A percentile compares a stretch with the other conserved stretches of the same genome.
Evolutionary conservation across 2,329 filamentous ascomycete genomes (phyloP).

Genomic region (Monosporascus sp.): DNA sequence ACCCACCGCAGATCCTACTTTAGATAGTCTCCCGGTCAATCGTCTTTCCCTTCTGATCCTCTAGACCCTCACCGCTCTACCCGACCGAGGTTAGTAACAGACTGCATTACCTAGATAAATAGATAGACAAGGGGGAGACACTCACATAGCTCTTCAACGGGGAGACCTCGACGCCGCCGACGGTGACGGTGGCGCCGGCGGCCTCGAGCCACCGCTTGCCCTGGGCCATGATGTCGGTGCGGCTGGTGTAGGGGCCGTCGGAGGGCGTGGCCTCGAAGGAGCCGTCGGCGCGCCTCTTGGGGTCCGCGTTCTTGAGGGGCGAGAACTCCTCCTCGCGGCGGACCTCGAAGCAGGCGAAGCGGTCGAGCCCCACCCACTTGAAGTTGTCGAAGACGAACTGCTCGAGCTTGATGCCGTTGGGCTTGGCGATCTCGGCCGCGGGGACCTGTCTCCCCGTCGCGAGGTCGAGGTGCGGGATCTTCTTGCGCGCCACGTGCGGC

Average conservation of each 20-base stretch:
- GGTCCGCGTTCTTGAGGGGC: constrained; percentile 75
- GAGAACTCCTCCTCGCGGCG: constrained; percentile 97
- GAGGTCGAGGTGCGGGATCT: constrained; percentile 83
- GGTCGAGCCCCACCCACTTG: constrained; percentile 75
- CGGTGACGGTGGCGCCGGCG: constrained; percentile 67
- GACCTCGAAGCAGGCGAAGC: constrained; percentile 95
- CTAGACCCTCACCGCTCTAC: background rate
- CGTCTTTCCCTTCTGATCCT: background rate
- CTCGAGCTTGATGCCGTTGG: constrained; percentile 98
- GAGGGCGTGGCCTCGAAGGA: constrained; percentile 56
- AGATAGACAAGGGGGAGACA: constrained; percentile 21
- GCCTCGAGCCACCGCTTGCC: constrained; percentile 79
- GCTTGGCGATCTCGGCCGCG: constrained; percentile 63
- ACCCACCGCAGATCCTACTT: no score
- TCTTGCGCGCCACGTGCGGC: constrained; percentile 96
- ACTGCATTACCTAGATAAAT: background rate
- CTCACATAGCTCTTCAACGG: constrained; percentile 93
- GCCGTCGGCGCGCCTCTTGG: constrained; percentile 54
- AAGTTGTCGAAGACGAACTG: constrained; percentile 99
- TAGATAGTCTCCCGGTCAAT: background rate
- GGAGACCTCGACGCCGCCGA: constrained; percentile 78
- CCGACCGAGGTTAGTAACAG: constrained; percentile 12
- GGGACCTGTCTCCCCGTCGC: constrained; percentile 75
- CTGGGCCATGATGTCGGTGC: constrained; percentile 82
- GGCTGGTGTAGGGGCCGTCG: constrained; percentile 92